Conservation (phyloP, 129 eudicot genomes). For the Glebionis coronaria region DNA sequence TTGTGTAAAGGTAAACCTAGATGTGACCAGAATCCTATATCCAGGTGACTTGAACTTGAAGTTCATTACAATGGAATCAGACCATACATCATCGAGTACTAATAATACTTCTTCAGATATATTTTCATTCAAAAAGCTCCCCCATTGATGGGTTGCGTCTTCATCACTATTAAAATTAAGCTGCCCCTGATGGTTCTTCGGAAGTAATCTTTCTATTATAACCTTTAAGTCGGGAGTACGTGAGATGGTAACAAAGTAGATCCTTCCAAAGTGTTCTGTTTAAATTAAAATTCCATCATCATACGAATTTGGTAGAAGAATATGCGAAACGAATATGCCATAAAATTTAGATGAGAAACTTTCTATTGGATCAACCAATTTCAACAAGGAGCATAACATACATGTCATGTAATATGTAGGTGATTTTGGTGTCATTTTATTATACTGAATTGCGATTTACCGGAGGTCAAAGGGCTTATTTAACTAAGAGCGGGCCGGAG, state of each 20-base stretch:
- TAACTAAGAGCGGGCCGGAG: no score
- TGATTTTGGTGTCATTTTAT: no score
- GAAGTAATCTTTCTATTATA: constrained; percentile 9
- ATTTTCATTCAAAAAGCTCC: constrained; percentile 19
- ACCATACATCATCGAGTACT: constrained; percentile 29
- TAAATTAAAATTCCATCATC: constrained; percentile 1
- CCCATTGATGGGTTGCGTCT: constrained; percentile 18
- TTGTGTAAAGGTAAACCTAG: constrained; percentile 20
- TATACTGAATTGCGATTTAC: no score
- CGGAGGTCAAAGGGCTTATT: no score
- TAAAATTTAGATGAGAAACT: no score
- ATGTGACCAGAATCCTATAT: constrained; percentile 31
- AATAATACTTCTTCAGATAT: constrained; percentile 5
- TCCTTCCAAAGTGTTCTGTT: background rate
- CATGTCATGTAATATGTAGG: no score
- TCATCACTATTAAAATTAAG: background rate
- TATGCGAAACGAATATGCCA: background rate
- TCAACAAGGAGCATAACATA: no score
- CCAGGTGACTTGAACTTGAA: constrained; percentile 11
- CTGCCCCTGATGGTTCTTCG: constrained; percentile 5
- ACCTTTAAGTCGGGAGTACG: background rate
- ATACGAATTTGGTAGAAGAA: background rate
- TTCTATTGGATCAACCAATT: no score
- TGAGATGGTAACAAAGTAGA: constrained; percentile 21
- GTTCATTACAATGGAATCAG: background rate